Conservation (phyloP, 495 filamentous ascomycete genomes). For the Thermochaetoides thermophila region DNA sequence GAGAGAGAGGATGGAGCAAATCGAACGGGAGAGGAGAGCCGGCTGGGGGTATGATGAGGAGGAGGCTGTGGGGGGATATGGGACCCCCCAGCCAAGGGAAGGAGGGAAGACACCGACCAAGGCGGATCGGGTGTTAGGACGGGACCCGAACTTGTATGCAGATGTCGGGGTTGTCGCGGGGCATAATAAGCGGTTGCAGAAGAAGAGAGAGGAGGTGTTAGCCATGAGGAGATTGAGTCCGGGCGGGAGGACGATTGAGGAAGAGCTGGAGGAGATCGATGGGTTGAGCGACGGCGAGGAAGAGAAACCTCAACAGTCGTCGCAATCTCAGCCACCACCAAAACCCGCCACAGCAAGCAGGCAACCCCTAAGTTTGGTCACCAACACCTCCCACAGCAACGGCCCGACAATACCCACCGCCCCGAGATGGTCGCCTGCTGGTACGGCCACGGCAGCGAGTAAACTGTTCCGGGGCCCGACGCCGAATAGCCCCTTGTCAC, state of each 20-base stretch:
- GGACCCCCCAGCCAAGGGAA: constrained; percentile 17
- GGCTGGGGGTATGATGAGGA: constrained; percentile 35
- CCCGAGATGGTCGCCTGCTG: too few relatives aligned
- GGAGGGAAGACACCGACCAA: constrained; percentile 25
- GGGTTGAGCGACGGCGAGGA: constrained; percentile 14
- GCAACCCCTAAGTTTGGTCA: too few relatives aligned
- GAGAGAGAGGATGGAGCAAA: constrained; percentile 42
- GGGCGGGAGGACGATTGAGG: constrained; percentile 20
- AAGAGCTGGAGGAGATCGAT: constrained; percentile 16
- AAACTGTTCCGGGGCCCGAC: too few relatives aligned
- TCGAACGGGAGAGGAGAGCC: constrained; percentile 38
- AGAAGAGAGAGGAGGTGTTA: constrained; percentile 14
- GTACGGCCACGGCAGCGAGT: too few relatives aligned
- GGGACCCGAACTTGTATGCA: constrained; percentile 33
- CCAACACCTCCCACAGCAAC: not conserved
- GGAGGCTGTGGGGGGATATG: constrained; percentile 3
- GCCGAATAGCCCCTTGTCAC: too few relatives aligned
- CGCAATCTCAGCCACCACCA: constrained; percentile 1
- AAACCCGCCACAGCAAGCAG: constrained; percentile 1
- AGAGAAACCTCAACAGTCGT: constrained; percentile 5
- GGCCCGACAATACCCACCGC: not conserved
- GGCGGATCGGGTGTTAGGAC: constrained; percentile 34
- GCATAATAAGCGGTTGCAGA: not conserved
- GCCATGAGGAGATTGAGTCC: constrained; percentile 28
- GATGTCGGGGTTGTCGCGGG: constrained; percentile 16